These are phyloP conservation scores for Kentomonas sorsogonicus DNA, from an alignment of 208 protist species.

Conservation along the genomic window DNA sequence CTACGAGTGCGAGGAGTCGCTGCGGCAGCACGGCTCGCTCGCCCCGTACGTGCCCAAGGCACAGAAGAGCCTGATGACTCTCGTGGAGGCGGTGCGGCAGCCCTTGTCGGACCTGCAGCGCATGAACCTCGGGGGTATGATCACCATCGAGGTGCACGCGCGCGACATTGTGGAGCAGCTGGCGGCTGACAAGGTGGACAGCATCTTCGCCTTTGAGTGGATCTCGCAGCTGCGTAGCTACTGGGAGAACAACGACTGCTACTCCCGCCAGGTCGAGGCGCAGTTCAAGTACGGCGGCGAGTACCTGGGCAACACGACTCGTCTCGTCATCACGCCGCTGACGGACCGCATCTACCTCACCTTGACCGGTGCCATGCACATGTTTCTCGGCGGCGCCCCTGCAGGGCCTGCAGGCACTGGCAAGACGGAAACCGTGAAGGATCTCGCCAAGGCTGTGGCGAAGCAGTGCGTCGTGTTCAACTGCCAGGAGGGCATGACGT, in stretches of 20 bases:
- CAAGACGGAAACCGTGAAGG: conserved; percentile 98
- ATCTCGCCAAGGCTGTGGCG: conserved; percentile 95
- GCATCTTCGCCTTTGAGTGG: conserved; percentile 94
- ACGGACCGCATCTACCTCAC: conserved; percentile 97
- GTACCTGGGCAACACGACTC: conserved; percentile 96
- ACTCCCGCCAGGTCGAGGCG: conserved; percentile 88
- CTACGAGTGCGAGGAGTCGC: conserved; percentile 78
- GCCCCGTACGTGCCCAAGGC: conserved; percentile 77
- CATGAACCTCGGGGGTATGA: conserved; percentile 93
- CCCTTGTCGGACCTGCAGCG: conserved; percentile 84
- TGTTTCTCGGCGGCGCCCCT: conserved; percentile 93
- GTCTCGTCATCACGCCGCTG: conserved; percentile 95
- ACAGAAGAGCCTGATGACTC: conserved; percentile 81
- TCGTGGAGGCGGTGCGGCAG: conserved; percentile 86
- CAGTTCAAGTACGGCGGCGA: conserved; percentile 94
- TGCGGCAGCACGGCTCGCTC: conserved; percentile 81
- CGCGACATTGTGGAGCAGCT: conserved; percentile 92
- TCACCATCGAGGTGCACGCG: conserved; percentile 96
- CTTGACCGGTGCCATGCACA: conserved; percentile 94
- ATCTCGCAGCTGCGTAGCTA: conserved; percentile 95
- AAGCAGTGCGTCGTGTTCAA: conserved; percentile 98
- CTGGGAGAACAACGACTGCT: conserved; percentile 93
- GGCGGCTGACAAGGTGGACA: conserved; percentile 74
- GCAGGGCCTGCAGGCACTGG: conserved; percentile 91
- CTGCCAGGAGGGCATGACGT: conserved; percentile 96